Percentiles rank a stretch among this genome's conserved stretches.
phyloP scores from a whole-genome alignment of 305 asterid genomes.

The Plantago coronopus region DNA sequence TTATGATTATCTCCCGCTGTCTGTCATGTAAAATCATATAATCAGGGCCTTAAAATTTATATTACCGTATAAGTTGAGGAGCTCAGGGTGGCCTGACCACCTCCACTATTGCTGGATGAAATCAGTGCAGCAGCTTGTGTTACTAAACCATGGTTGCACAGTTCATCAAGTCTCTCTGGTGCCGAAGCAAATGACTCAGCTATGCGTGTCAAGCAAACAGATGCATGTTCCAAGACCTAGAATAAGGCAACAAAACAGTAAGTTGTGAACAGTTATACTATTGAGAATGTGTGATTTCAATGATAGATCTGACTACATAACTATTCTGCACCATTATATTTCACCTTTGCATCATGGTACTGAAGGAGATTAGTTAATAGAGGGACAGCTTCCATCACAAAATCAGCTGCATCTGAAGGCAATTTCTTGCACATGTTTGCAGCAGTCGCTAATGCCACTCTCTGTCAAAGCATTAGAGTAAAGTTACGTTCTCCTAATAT shows the following conservation, averaged over 20 bases:
- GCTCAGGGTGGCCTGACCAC: slow-evolving; percentile 92
- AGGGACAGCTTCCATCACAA: slow-evolving; percentile 99
- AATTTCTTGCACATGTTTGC: slow-evolving; percentile 99
- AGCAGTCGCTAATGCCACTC: slow-evolving; percentile 93
- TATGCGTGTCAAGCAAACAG: slow-evolving; percentile 92
- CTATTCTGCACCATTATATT: slow-evolving; percentile 18
- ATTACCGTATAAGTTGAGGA: slow-evolving; percentile 91
- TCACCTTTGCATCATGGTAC: slow-evolving; percentile 96
- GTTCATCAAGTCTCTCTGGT: slow-evolving; percentile 89
- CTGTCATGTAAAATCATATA: slow-evolving; percentile 20
- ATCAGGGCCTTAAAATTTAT: slow-evolving; percentile 10
- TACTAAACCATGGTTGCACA: slow-evolving; percentile 92
- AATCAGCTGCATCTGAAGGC: slow-evolving; percentile 96
- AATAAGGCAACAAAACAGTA: slow-evolving; percentile 17
- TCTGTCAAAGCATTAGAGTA: slow-evolving; percentile 36
- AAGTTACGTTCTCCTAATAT: slow-evolving; percentile 7
- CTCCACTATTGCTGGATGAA: slow-evolving; percentile 82
- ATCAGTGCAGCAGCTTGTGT: slow-evolving; percentile 90
- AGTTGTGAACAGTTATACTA: slow-evolving; percentile 9
- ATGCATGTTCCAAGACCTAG: slow-evolving; percentile 95
- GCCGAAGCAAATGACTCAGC: slow-evolving; percentile 96
- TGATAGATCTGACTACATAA: background rate
- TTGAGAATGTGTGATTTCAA: slow-evolving; percentile 4
- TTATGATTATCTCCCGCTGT: slow-evolving; percentile 26
- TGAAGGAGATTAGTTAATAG: slow-evolving; percentile 93